phyloP scores from a whole-genome alignment of 1,284 basidiomycete genomes.

The Leccinum subfulvum region DNA sequence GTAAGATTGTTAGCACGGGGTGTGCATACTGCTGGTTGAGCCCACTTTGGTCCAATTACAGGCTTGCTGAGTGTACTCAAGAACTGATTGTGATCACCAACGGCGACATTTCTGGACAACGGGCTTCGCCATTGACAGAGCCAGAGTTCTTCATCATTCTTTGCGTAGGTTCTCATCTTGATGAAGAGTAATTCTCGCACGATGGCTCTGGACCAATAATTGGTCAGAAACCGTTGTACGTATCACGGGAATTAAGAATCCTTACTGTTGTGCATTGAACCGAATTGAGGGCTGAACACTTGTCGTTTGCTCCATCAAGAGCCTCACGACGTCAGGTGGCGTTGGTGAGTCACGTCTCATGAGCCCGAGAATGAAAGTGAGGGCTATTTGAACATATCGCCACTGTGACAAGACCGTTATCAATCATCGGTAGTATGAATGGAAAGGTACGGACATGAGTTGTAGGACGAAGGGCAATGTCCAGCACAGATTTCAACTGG shows the following conservation, averaged over 20 bases:
- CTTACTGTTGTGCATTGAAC: slow-evolving; percentile 67
- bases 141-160: slow-evolving; percentile 72
- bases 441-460: slow-evolving; percentile 60
- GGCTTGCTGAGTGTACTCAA: slow-evolving; percentile 44
- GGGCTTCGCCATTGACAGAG: slow-evolving; percentile 80
- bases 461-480: slow-evolving; percentile 60
- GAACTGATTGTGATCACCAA: slow-evolving; percentile 51
- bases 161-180: slow-evolving; percentile 83
- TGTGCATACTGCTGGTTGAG: neutral
- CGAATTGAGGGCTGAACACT: slow-evolving; percentile 86
- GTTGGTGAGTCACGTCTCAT: slow-evolving; percentile 75
- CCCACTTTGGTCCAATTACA: slow-evolving; percentile 34
- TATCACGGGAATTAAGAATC: slow-evolving; percentile 12
- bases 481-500: slow-evolving; percentile 65
- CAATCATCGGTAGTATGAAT: neutral
- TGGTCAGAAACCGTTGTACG: slow-evolving; percentile 13
- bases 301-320: slow-evolving; percentile 67
- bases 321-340: slow-evolving; percentile 61
- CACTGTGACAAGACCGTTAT: slow-evolving; percentile 53
- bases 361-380: slow-evolving; percentile 70
- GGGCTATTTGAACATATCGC: slow-evolving; percentile 84
- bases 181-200: slow-evolving; percentile 75
- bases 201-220: slow-evolving; percentile 53
- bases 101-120: slow-evolving; percentile 52
- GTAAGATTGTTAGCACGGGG: slow-evolving; percentile 12